Base-by-base conservation (phyloP, 371 early-diverging fungal species). In the Apophysomyces elegans region DNA sequence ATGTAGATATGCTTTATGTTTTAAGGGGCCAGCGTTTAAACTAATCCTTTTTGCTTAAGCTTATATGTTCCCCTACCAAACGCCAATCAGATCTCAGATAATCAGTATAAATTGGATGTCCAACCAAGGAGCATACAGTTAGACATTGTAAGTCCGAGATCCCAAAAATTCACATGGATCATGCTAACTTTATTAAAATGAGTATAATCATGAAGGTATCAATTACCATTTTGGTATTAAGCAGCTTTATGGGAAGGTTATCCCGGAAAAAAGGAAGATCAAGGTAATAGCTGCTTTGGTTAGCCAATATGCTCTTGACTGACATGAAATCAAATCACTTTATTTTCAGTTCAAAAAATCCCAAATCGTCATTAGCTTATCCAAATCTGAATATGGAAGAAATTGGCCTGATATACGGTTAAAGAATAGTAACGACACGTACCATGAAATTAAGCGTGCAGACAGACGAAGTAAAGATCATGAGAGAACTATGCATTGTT, bases 151-250 rank as follows among this genome's bases (percentile, higher is more conserved):
- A 60, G 66, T 63, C 32, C 32, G 32, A 26, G 16, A 35, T 37
- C 21, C 32, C 11, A 18, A 44, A 44, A 37, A 14, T 2, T 21
- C 44, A 26, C 14, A 8, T 12, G n/a, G 6, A n/a, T 43, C 9
- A 7, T 37, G 36, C 45, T 43, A 41, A 35, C 26, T 37, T 43
- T 56, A 57, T 47, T 59, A 18, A 37, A 9, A 32, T 21, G 2
- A 73, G 73, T 50, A 37, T 43, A 63, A 67, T 36, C 73, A 73
- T 56, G 45, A 69, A 37, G 73, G 73, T 32, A 69, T 63, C n/a
- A 69, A 73, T 41, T 65, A 65, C 61, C 59, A 65, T 59, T 71
- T 73, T 58, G 63, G 61, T 32, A 68, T 73, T n/a, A 59, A 67
- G 16, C 69, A 69, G 9, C 65, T 73, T n/a, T 50, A 66, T 32